phyloP scores from a whole-genome alignment of 2,329 filamentous ascomycete genomes.

The Colletotrichum sp. region DNA sequence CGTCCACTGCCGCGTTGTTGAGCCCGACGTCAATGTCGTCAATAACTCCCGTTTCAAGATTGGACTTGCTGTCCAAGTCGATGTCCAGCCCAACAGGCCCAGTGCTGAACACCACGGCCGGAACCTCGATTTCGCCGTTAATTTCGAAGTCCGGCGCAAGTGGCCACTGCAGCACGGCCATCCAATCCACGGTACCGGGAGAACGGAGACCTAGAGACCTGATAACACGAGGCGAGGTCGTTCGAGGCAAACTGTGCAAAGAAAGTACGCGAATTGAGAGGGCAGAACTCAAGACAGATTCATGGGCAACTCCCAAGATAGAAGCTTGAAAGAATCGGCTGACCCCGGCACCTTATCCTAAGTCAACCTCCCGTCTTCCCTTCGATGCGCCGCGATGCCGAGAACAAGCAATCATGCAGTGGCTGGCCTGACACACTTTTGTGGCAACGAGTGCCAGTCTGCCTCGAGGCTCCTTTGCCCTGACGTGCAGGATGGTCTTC shows the following conservation, averaged over 20 bases:
- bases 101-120: not conserved
- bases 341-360: not conserved
- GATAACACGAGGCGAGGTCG: not conserved
- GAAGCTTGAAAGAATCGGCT: not conserved
- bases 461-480: not conserved
- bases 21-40: not conserved
- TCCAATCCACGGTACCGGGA: not conserved
- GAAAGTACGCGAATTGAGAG: not conserved
- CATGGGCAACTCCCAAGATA: not conserved
- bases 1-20: not conserved
- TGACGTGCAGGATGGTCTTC: not conserved
- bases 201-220: not conserved
- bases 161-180: not conserved
- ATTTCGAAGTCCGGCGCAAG: not conserved
- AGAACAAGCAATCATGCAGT: not conserved
- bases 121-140: not conserved
- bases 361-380: not conserved
- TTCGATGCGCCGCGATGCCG: not conserved
- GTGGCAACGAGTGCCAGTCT: not conserved
- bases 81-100: not conserved
- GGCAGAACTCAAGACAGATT: not conserved
- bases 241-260: not conserved
- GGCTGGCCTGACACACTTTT: not conserved
- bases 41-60: not conserved
- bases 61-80: not conserved